phyloP scores from a whole-genome alignment of 1,284 basidiomycete species.

The Anthracocystis walkeri region DNA sequence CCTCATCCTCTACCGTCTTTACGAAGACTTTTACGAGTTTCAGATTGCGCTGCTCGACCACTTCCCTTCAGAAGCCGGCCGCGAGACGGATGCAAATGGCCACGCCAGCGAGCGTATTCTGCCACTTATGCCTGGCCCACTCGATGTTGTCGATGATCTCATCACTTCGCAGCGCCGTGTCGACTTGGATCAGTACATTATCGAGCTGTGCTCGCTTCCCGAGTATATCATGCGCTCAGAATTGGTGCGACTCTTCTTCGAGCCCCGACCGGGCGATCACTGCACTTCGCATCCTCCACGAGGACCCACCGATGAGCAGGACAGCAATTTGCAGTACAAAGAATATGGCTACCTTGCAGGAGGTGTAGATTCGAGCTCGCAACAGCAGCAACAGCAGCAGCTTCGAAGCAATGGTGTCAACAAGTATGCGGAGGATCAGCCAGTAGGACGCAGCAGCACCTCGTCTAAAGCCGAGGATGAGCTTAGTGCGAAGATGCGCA shows the following conservation, averaged over 20 bases:
- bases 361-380: constrained; percentile 14
- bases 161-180: constrained; percentile 83
- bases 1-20: constrained; percentile 91
- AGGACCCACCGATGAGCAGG: constrained; percentile 24
- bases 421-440: constrained; percentile 51
- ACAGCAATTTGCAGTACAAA: constrained; percentile 33
- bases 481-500: constrained; percentile 37
- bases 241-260: constrained; percentile 85
- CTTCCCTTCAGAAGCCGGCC: constrained; percentile 43
- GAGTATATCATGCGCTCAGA: constrained; percentile 84
- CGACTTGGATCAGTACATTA: constrained; percentile 90
- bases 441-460: constrained; percentile 37
- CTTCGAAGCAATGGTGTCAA: constrained; percentile 36
- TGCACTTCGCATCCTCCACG: constrained; percentile 58
- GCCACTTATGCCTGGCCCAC: constrained; percentile 95
- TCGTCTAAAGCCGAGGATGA: constrained; percentile 36
- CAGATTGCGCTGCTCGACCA: constrained; percentile 79
- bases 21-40: constrained; percentile 99
- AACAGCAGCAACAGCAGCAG: constrained; percentile 20
- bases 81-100: constrained; percentile 67
- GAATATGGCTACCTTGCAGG: constrained; percentile 45
- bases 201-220: constrained; percentile 79
- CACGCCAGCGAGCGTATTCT: constrained; percentile 77
- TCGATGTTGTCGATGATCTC: constrained; percentile 82
- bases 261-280: constrained; percentile 85